Base-by-base conservation (phyloP, 2,329 filamentous ascomycete genomes). In the Teratosphaeria zuluensis region DNA sequence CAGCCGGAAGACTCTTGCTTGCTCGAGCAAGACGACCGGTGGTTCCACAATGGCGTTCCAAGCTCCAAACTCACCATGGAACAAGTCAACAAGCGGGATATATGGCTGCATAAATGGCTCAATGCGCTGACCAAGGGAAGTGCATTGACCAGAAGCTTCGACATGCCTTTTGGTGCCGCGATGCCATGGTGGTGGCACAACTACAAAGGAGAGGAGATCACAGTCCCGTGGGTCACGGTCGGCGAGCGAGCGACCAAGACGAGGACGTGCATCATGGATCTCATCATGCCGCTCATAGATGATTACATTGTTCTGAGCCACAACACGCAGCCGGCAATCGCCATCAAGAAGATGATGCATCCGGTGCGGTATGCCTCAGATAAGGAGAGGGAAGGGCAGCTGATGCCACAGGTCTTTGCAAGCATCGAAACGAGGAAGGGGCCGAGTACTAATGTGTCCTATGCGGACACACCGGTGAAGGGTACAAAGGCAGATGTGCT, bases 291-390 rank as follows among this genome's bases (percentile, higher is more conserved):
- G 19, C 35, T 63, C 19, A 12, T 63, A 19, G 61, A 63, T 30
- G 58, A 63, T 16, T 63, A 62, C 35, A 55, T 63, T 8, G 55
- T 63, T 16, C 58, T 62, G 61, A 62, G 61, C 56, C 58, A 60
- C 52, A 54, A 62, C 19, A 60, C 60, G 1, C 52, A 55, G 32
- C 56, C 60, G 19, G 42, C 55, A 1, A 54, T 48, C 3, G 58
- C 58, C 1, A 58, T 55, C 12, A 46, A 38, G 21, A 52, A 52
- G 12, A 55, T 60, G 8, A 33, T 30, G n/a, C 46, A 14, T 19
- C 59, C 60, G 31, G 61, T 53, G 21, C 51, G 51, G n/a, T 62
- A 60, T 54, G 61, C 61, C 1, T 60, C 57, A 4, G 32, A 21
- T 0, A 24, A 48, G 12, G 19, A 21, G 32, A 8, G 11, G 24